These are phyloP conservation scores for Parasitella parasitica DNA, from an alignment of 371 early-diverging fungal genomes.

Conservation along the genomic window DNA sequence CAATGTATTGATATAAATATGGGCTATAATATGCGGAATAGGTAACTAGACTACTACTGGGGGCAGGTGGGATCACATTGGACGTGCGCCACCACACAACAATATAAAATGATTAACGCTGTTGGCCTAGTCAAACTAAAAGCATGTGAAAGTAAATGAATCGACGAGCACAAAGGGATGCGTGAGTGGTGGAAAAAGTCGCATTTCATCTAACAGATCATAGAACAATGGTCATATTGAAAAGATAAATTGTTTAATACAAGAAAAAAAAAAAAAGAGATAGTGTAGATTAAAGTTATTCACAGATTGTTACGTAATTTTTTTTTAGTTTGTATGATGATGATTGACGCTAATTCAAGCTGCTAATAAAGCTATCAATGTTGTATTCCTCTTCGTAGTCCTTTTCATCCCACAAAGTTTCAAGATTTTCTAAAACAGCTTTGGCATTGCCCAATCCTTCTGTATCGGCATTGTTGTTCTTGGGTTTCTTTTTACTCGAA, in stretches of 20 bases:
- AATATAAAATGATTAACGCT: no score
- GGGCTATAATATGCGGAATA: no score
- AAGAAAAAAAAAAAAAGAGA: not conserved
- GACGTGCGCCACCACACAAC: no score
- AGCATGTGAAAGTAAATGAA: no score
- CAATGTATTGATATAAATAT: no score
- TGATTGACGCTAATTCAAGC: constrained; percentile 49
- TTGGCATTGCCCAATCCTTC: constrained; percentile 56
- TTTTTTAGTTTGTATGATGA: not conserved
- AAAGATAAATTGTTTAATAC: not conserved
- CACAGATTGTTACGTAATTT: not conserved
- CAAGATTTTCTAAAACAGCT: constrained; percentile 83
- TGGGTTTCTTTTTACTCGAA: constrained; percentile 30
- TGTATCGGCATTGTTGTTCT: constrained; percentile 20
- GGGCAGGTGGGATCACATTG: no score
- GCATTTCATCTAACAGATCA: no score
- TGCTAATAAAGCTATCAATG: constrained; percentile 77
- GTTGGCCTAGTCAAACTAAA: no score
- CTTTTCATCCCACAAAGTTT: constrained; percentile 90
- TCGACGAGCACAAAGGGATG: no score
- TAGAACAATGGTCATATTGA: not conserved
- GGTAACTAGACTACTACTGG: no score
- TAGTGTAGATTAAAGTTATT: not conserved
- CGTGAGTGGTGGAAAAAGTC: no score
- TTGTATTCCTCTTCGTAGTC: constrained; percentile 93